These are phyloP conservation scores for Furcasterigmium furcatum DNA, from an alignment of 2,329 filamentous ascomycete genomes.

Conservation along the genomic window DNA sequence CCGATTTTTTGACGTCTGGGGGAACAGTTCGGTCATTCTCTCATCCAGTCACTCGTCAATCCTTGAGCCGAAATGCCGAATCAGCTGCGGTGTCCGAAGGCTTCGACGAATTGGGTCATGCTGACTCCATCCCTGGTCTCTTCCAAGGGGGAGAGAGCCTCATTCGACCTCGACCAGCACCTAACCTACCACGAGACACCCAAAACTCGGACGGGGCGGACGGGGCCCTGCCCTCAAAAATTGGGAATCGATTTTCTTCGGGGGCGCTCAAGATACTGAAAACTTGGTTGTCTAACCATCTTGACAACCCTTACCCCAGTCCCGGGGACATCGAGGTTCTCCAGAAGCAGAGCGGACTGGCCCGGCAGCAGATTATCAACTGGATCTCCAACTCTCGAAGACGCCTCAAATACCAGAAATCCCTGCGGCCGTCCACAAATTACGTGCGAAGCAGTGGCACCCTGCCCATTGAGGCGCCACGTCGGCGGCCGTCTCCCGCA, in stretches of 20 bases:
- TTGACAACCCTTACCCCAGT: constrained; percentile 5
- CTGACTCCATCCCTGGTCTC: no score
- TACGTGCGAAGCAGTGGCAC: constrained; percentile 19
- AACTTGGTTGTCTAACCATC: constrained; percentile 12
- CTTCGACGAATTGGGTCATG: no score
- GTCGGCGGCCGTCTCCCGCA: constrained; percentile 22
- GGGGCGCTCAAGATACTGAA: constrained; percentile 13
- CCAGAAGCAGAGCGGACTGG: constrained; percentile 6
- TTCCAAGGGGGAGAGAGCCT: no score
- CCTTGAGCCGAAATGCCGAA: no score
- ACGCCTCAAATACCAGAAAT: constrained; percentile 31
- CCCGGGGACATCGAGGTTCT: constrained; percentile 8
- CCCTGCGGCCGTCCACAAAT: no score
- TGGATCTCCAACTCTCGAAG: constrained; percentile 10
- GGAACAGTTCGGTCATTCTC: no score
- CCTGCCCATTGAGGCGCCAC: constrained; percentile 1
- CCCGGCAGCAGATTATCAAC: constrained; percentile 8
- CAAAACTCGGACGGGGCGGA: no score
- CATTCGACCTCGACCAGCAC: no score
- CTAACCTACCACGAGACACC: no score
- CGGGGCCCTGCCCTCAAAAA: constrained; percentile 15
- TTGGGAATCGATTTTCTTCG: constrained; percentile 17
- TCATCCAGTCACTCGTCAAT: no score
- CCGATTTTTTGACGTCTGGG: no score
- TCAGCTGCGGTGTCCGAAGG: no score